Base-by-base conservation (phyloP, 345 rosid genomes). In the Populus deltoides region DNA sequence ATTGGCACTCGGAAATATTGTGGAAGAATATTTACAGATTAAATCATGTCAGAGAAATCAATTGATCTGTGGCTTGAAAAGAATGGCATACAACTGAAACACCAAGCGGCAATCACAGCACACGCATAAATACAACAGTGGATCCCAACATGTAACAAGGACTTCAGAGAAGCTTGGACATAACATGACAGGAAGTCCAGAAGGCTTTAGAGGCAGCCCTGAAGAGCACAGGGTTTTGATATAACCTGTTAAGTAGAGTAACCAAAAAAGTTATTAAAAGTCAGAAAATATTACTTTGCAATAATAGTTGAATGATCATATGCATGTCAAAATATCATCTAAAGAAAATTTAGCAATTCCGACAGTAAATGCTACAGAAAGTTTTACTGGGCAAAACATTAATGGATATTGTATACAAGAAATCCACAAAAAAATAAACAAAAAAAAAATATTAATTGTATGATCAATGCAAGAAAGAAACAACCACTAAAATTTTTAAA, bases 221-320 rank as follows among this genome's bases (percentile, higher is more conserved):
- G n/a, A 90, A 81, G 73, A 93, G 80, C 53, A 91, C 55, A 8
- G 99, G 99, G 81, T 93, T 96, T 84, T 96, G 99, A 86, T 96
- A 96, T 84, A 96, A 86, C 88, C 99, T 96, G 90, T 76, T 16
- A 7, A 25, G 20, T 70, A 55, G 66, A 72, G 41, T 41, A 75
- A 70, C 22, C 13, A 45, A 17, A 45, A 57, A 3, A n/a, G 24
- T 57, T n/a, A 0, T 4, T 66, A 24, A 33, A 18, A 17, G 33
- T 72, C 63, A 55, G 70, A 29, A 31, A 62, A 27, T 13, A 25
- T 18, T 17, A 39, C 20, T 18, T 62, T 24, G 13, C 35, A 11
- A 20, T 9, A 35, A 41, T 39, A 20, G 63, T 22, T 49, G n/a
- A 31, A 41, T 77, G 47, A 68, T 27, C 7, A 57, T 31, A 51